Conservation (phyloP, 345 rosid species). For the Dipteronia sinensis region DNA sequence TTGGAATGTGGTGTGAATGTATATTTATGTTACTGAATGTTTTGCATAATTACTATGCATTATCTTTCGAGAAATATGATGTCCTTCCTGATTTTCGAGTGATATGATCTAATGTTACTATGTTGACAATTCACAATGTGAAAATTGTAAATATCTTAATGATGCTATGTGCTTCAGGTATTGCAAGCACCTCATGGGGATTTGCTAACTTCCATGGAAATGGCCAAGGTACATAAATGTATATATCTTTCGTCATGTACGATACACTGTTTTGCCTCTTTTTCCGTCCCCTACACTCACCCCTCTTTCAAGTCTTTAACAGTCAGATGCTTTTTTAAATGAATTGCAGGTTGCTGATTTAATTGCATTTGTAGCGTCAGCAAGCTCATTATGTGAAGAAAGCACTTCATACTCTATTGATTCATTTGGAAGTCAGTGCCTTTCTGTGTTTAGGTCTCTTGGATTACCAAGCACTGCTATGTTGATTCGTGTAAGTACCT, state of each 20-base stretch:
- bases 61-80: no score
- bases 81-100: background rate
- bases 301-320: background rate
- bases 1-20: background rate
- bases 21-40: background rate
- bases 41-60: background rate
- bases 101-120: background rate
- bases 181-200: constrained; percentile 88
- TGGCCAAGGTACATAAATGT: constrained; percentile 71
- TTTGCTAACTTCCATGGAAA: constrained; percentile 78
- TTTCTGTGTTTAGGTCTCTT: constrained; percentile 79
- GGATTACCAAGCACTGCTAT: constrained; percentile 92
- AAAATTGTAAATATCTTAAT: constrained; percentile 12
- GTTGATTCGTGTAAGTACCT: constrained; percentile 76
- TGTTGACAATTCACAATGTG: background rate
- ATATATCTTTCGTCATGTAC: background rate
- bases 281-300: background rate
- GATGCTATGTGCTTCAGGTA: constrained; percentile 40
- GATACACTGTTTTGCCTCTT: background rate
- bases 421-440: constrained; percentile 83
- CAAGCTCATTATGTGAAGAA: constrained; percentile 56
- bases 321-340: background rate
- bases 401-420: constrained; percentile 53
- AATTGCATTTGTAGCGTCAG: constrained; percentile 91
- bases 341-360: constrained; percentile 84